Evolutionary conservation across 2,329 filamentous ascomycete genomes (phyloP).

Genomic region (Verticillium longisporum): DNA sequence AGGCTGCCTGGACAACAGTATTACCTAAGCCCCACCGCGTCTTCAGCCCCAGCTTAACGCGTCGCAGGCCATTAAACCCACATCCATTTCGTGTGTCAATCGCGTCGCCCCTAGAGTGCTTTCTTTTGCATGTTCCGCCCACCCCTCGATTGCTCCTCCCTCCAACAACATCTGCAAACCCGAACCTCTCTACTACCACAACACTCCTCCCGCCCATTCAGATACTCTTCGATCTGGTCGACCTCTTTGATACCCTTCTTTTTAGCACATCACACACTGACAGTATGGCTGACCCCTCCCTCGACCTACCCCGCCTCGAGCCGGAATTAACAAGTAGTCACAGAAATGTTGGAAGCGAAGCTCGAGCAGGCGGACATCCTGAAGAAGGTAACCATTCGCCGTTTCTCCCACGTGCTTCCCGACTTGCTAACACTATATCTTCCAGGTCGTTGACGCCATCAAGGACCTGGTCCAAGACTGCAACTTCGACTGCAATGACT

Average conservation of each 20-base stretch:
- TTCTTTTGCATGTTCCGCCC: background rate
- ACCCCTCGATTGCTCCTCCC: background rate
- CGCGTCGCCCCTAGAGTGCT: background rate
- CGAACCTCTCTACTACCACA: background rate
- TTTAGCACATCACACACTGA: background rate
- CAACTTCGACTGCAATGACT: conserved; percentile 99
- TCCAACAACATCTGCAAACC: background rate
- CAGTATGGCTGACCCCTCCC: background rate
- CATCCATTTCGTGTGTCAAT: background rate
- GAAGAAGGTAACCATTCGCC: conserved; percentile 65
- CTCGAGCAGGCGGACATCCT: conserved; percentile 88
- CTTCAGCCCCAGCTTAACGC: background rate
- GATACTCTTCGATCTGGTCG: background rate
- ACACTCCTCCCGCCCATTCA: background rate
- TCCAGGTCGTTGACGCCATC: conserved; percentile 92
- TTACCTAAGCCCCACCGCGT: background rate
- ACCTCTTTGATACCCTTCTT: background rate
- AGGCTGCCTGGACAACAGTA: background rate
- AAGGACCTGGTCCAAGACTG: conserved; percentile 99
- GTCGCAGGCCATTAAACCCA: background rate
- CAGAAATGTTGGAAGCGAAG: conserved; percentile 88
- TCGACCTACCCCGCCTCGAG: background rate
- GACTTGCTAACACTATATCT: background rate
- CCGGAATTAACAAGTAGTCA: conserved; percentile 1
- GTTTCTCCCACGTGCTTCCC: background rate